Base-by-base conservation (phyloP, 352 stramenopile species). In the Globisporangium polare region DNA sequence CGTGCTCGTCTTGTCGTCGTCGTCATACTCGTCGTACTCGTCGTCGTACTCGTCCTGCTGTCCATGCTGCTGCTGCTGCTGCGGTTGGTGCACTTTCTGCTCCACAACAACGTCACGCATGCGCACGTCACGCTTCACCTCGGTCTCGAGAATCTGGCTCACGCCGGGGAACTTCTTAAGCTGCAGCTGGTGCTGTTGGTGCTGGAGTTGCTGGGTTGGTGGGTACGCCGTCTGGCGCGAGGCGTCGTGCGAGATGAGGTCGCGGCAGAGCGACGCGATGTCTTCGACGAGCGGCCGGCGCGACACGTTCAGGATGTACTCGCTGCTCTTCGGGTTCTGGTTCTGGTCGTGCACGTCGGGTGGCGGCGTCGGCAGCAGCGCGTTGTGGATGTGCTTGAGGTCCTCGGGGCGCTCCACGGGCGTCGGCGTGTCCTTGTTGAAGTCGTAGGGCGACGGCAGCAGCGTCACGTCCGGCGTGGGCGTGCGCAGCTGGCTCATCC, bases 381-480 rank as follows among this genome's bases (percentile, higher is more conserved):
- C 84, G 42, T 89, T 83, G 49, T 91, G 78, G 49, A 94, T 74
- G n/a, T 82, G 78, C 50, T 74, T 73, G 35, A 94, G 63, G 58
- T 92, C 84, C 53, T 88, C 83, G 45, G 74, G 71, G 22, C 80
- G 80, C 39, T 94, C 84, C 47, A 92, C 68, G 3, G 84, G 84
- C 10, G 84, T 94, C 18, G 84, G 84, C 15, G 71, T 88, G 67
- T 81, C 80, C 62, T 84, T 84, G 55, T 86, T 86, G 63, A 90
- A 94, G 63, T 92, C 84, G 45, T 71, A 94, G 1, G 84, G 84
- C 53, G 84, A 94, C 41, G 84, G 84, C 39, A 92, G 63, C 45
- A 91, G 77, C 66, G 80, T 88, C 52, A 94, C 84, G 31, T 94
- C 82, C 0, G 84, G 84, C 43, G 84, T 94, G 18, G 84, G 84